Conservation (phyloP, 176 grass and related monocot species). For the Triticum turgidum region DNA sequence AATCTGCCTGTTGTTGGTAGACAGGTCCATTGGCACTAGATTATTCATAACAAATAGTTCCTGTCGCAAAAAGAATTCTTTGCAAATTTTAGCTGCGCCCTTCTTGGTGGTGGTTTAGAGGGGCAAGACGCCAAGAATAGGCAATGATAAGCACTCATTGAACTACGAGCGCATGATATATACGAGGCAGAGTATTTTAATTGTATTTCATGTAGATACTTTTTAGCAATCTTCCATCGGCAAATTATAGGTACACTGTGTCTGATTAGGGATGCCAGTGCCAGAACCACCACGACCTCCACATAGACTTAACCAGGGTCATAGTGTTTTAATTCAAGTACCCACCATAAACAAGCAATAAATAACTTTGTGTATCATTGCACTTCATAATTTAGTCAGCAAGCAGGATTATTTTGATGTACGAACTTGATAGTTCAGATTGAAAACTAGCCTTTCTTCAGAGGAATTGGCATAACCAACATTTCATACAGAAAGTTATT, state of each 20-base stretch:
- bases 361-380: not conserved
- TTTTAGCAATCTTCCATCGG: not conserved
- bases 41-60: not conserved
- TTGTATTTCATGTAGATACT: not conserved
- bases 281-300: not conserved
- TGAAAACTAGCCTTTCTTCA: not conserved
- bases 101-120: not conserved
- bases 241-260: not conserved
- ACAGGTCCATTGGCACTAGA: not conserved
- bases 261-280: not conserved
- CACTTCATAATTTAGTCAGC: not conserved
- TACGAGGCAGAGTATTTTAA: not conserved
- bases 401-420: not conserved
- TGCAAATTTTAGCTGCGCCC: not conserved
- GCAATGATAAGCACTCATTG: not conserved
- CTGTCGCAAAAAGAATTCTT: not conserved
- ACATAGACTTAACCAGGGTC: not conserved
- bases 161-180: not conserved
- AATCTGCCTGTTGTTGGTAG: not conserved
- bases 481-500: not conserved
- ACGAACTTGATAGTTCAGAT: not conserved
- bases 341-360: no score
- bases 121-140: not conserved
- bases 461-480: not conserved
- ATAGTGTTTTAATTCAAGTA: not conserved